Percentiles rank a stretch among this genome's conserved stretches.
Evolutionary conservation across 257 asterid genomes (phyloP).

Genomic region (Nicotiana paniculata): DNA sequence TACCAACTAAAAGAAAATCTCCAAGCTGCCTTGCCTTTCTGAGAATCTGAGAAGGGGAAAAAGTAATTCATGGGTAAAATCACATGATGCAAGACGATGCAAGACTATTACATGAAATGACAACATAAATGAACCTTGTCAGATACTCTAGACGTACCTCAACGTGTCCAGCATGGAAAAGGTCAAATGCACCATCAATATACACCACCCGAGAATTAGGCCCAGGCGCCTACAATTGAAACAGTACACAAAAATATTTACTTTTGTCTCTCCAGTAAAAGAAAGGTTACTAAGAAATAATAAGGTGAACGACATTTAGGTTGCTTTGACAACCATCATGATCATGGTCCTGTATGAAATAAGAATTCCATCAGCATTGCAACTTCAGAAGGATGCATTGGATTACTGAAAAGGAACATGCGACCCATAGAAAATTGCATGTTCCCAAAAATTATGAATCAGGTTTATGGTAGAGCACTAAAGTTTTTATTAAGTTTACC

Average conservation of each 20-base stretch:
- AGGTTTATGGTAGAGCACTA: background rate
- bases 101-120: background rate
- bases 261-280: background rate
- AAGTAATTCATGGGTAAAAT: background rate
- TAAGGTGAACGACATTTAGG: background rate
- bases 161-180: conserved; percentile 95
- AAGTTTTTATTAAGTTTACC: background rate
- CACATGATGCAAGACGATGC: background rate
- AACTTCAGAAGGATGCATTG: background rate
- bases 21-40: conserved; percentile 80
- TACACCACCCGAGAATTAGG: conserved; percentile 87
- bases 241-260: background rate
- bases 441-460: background rate
- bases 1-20: conserved; percentile 91
- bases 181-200: conserved; percentile 97
- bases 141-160: conserved; percentile 45
- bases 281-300: background rate
- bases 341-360: background rate
- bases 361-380: background rate
- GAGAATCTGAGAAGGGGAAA: conserved; percentile 55
- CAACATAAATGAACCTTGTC: conserved; percentile 4
- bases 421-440: background rate
- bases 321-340: background rate
- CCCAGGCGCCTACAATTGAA: conserved; percentile 67
- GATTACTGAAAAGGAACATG: background rate